Percentiles rank a stretch among this genome's conserved stretches.
These are phyloP conservation scores for Penicillium sp. DNA, from an alignment of 2,329 filamentous ascomycete genomes.

Conservation along the genomic window DNA sequence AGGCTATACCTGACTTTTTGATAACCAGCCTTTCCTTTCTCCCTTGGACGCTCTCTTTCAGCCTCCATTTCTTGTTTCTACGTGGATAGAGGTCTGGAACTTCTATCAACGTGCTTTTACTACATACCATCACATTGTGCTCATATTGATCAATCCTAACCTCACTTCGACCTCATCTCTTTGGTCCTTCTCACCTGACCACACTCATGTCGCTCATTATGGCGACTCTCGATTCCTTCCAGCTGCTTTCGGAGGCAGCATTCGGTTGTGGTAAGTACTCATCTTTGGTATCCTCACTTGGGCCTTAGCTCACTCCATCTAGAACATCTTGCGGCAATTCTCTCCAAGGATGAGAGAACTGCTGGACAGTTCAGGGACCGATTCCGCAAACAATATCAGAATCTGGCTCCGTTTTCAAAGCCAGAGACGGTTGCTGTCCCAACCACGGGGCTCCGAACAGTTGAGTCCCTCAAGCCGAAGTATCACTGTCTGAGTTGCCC, in stretches of 20 bases:
- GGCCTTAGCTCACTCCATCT: constrained; percentile 18
- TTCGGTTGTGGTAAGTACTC: constrained; percentile 42
- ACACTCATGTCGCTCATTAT: constrained; percentile 21
- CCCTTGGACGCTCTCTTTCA: constrained; percentile 1
- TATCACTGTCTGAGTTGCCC: constrained; percentile 43
- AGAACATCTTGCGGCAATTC: constrained; percentile 42
- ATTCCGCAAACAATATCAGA: constrained; percentile 34
- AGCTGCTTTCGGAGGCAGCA: constrained; percentile 39
- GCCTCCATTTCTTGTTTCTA: not conserved
- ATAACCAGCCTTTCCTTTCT: constrained; percentile 3
- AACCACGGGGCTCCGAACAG: constrained; percentile 22
- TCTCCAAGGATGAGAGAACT: constrained; percentile 32
- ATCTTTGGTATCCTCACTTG: not conserved
- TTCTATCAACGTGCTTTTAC: not conserved
- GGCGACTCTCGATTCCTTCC: constrained; percentile 37
- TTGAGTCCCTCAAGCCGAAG: constrained; percentile 37
- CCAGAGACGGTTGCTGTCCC: constrained; percentile 22
- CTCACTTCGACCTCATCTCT: constrained; percentile 2
- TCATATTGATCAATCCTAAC: not conserved
- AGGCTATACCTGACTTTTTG: constrained; percentile 17
- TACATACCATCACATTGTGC: not conserved
- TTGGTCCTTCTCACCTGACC: not conserved
- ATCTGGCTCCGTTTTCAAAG: constrained; percentile 30
- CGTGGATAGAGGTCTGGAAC: constrained; percentile 10
- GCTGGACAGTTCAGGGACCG: constrained; percentile 38